Evolutionary conservation across 805 yeast species (phyloP).

Genomic region (Metschnikowia henanensis): DNA sequence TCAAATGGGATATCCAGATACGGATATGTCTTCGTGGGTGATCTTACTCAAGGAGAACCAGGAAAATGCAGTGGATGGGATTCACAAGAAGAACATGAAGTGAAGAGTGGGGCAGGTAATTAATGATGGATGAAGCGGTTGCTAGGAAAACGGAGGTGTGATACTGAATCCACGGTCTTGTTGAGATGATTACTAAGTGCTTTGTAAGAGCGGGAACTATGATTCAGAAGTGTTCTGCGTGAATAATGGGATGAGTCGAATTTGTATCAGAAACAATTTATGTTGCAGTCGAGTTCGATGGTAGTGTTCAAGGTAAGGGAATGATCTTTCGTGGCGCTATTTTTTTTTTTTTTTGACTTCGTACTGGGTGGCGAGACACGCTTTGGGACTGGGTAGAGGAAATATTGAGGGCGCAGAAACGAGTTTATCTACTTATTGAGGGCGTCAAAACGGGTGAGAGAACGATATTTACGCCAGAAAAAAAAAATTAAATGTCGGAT

Average conservation of each 20-base stretch:
- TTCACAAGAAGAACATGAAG: slow-evolving; percentile 9
- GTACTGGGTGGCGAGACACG: slow-evolving; percentile 6
- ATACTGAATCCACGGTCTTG: neutral
- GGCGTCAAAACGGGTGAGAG: neutral
- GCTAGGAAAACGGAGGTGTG: neutral
- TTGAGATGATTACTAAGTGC: neutral
- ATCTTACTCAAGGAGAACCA: slow-evolving; percentile 1
- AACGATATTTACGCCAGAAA: neutral
- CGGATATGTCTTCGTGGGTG: neutral
- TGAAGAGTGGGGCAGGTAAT: neutral
- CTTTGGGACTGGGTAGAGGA: slow-evolving; percentile 3
- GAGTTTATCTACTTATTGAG: neutral
- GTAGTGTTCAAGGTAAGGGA: neutral
- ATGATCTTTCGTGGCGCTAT: slow-evolving; percentile 5
- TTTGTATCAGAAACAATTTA: neutral
- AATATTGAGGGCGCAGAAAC: neutral
- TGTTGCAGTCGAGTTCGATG: neutral
- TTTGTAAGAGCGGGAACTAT: neutral
- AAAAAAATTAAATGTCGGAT: too few relatives aligned
- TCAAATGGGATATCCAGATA: neutral
- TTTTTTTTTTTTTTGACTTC: slow-evolving; percentile 2
- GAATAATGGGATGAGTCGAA: too few relatives aligned
- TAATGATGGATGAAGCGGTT: neutral
- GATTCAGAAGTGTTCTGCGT: too few relatives aligned
- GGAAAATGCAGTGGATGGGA: neutral